Evolutionary conservation across 805 yeast genomes (phyloP).

Genomic region (Starmerella potacharoeniae): DNA sequence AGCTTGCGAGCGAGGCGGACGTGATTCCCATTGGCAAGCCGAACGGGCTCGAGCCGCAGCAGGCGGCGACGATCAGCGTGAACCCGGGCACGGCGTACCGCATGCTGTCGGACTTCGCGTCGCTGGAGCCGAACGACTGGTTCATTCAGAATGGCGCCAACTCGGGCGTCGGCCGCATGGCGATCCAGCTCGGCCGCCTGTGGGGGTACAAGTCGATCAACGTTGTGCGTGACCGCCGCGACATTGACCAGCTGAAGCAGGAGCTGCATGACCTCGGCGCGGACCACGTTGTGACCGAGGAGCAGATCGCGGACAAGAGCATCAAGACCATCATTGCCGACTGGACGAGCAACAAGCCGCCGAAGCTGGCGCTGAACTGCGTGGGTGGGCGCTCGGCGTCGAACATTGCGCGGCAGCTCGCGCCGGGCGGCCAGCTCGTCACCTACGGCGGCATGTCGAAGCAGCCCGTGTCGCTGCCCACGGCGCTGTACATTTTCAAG

Average conservation of each 20-base stretch:
- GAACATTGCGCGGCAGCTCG: conserved; percentile 71
- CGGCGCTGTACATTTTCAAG: conserved; percentile 81
- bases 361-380: conserved; percentile 77
- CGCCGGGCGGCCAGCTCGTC: conserved; percentile 60
- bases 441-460: conserved; percentile 98
- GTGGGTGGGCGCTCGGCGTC: conserved; percentile 86
- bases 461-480: conserved; percentile 87
- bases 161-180: conserved; percentile 87
- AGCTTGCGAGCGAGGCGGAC: conserved; percentile 41
- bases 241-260: conserved; percentile 49
- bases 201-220: conserved; percentile 75
- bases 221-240: conserved; percentile 76
- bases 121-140: conserved; percentile 64
- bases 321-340: conserved; percentile 47
- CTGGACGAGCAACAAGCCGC: conserved; percentile 34
- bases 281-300: conserved; percentile 79
- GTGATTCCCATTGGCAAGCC: conserved; percentile 48
- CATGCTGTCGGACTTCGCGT: conserved; percentile 61
- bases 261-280: conserved; percentile 65
- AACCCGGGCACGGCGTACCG: conserved; percentile 90
- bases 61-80: conserved; percentile 80
- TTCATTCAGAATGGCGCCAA: conserved; percentile 94
- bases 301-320: conserved; percentile 58
- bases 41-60: conserved; percentile 28
- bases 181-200: conserved; percentile 71